A percentile compares a stretch with the other conserved stretches of the same genome.
These are phyloP conservation scores for Sambucus nigra DNA, from an alignment of 129 eudicot genomes.

Conservation along the genomic window DNA sequence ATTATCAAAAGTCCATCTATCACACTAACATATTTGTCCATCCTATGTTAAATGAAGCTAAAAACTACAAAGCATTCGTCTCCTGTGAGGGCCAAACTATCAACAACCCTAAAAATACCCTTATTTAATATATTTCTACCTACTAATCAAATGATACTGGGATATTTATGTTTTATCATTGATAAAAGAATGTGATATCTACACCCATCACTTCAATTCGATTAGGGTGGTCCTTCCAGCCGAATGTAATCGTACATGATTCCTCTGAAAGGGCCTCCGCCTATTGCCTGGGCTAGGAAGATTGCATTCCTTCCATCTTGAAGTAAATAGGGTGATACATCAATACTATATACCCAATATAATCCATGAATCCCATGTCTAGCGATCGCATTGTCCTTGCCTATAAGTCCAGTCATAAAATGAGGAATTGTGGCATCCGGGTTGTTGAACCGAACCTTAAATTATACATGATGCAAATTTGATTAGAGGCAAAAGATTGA, in stretches of 20 bases:
- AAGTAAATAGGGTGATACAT: slow-evolving; percentile 22
- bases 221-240: slow-evolving; percentile 41
- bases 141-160: too few species aligned
- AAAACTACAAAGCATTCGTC: too few species aligned
- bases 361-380: slow-evolving; percentile 80
- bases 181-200: too few species aligned
- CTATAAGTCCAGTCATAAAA: slow-evolving; percentile 34
- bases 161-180: too few species aligned
- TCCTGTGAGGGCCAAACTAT: too few species aligned
- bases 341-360: slow-evolving; percentile 35
- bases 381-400: slow-evolving; percentile 65
- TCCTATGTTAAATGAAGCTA: too few species aligned
- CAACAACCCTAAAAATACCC: too few species aligned
- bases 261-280: slow-evolving; percentile 31
- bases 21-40: too few species aligned
- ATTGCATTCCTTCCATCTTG: slow-evolving; percentile 29
- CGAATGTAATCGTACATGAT: slow-evolving; percentile 79
- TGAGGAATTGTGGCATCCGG: background rate
- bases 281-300: slow-evolving; percentile 26
- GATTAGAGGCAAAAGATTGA: background rate
- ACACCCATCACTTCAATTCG: too few species aligned
- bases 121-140: too few species aligned
- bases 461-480: too few species aligned
- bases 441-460: slow-evolving; percentile 37
- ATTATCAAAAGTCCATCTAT: too few species aligned